Conservation (phyloP, 73 alveolate genomes). For the Uronychia binucleata region DNA sequence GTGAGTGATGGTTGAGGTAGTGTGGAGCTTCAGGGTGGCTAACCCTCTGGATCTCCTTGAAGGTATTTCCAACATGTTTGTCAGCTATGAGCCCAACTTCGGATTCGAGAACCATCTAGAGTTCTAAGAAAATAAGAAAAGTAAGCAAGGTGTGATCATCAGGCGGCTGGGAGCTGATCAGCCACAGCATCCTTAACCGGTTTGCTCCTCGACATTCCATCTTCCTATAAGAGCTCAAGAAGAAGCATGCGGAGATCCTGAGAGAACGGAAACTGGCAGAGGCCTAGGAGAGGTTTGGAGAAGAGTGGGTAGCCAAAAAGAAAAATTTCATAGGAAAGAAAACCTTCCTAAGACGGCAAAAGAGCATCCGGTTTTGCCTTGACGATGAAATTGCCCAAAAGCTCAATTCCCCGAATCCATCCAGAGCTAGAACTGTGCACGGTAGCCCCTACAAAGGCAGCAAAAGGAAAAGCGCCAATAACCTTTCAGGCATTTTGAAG, state of each 20-base stretch:
- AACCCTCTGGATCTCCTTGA: slow-evolving; percentile 13
- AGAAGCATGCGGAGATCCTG: neutral
- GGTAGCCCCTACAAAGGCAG: neutral
- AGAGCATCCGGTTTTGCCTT: neutral
- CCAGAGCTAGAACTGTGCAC: neutral
- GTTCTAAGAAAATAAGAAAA: neutral
- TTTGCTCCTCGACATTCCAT: slow-evolving; percentile 35
- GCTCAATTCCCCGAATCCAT: neutral
- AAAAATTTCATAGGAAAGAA: neutral
- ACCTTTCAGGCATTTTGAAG: neutral
- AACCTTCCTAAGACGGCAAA: neutral
- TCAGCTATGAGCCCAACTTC: slow-evolving; percentile 29
- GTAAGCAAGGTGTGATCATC: slow-evolving; percentile 6
- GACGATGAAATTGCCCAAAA: neutral
- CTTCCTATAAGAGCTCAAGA: slow-evolving; percentile 12
- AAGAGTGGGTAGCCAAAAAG: neutral
- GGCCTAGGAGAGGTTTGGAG: neutral
- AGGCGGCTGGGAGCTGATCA: slow-evolving; percentile 24
- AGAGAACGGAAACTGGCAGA: neutral
- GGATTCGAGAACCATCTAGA: slow-evolving; percentile 18
- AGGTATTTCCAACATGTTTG: slow-evolving; percentile 24
- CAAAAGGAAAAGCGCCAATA: neutral
- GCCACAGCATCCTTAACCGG: slow-evolving; percentile 20
- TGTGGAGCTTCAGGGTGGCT: neutral
- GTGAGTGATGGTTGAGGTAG: too few relatives aligned